These are phyloP conservation scores for Flueggea neowawraea DNA, from an alignment of 441 rosid species.

Conservation along the genomic window DNA sequence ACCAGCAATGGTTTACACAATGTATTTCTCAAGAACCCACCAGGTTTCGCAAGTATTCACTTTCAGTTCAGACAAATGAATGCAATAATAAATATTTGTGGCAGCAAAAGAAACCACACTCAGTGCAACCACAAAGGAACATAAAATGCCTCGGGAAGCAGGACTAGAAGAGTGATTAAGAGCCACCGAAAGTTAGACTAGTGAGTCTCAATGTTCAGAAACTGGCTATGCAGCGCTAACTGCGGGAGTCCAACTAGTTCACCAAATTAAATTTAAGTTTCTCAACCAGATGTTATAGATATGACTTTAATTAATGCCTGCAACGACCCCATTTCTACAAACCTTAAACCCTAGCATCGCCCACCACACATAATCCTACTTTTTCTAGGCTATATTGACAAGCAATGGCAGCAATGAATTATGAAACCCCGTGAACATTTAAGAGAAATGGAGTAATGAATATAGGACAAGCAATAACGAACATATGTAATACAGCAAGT, in stretches of 20 bases:
- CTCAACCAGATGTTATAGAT: not conserved
- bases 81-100: too few relatives aligned
- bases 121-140: not conserved
- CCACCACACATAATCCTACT: not conserved
- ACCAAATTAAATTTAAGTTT: too few relatives aligned
- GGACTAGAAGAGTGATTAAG: not conserved
- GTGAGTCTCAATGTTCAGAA: conserved; percentile 3
- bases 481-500: too few relatives aligned
- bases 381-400: not conserved
- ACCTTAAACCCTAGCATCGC: not conserved
- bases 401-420: too few relatives aligned
- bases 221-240: conserved; percentile 12
- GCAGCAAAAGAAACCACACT: too few relatives aligned
- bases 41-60: too few relatives aligned
- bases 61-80: too few relatives aligned
- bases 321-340: conserved; percentile 1
- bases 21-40: too few relatives aligned
- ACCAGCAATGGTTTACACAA: too few relatives aligned
- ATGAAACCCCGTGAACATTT: too few relatives aligned
- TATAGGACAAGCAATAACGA: too few relatives aligned
- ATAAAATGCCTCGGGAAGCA: conserved; percentile 4
- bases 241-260: conserved; percentile 13
- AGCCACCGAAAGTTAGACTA: conserved; percentile 10
- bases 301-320: not conserved
- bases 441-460: too few relatives aligned